These are phyloP conservation scores for Mimosa pudica DNA, from an alignment of 306 rosid genomes.

Conservation along the genomic window DNA sequence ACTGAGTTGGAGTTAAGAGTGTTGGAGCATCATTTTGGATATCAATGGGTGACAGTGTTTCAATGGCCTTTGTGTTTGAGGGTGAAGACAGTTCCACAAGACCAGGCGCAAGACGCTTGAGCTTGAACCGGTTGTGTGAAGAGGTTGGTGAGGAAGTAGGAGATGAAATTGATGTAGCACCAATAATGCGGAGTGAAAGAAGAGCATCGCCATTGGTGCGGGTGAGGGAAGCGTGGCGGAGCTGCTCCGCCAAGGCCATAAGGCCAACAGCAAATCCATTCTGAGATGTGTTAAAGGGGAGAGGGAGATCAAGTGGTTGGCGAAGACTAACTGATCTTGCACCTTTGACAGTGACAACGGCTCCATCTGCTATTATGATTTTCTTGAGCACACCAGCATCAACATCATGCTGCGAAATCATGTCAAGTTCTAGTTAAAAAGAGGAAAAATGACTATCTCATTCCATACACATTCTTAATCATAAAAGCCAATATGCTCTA, in stretches of 20 bases:
- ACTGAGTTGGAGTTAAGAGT: slow-evolving; percentile 63
- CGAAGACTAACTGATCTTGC: slow-evolving; percentile 92
- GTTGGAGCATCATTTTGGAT: slow-evolving; percentile 56
- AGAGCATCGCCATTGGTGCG: slow-evolving; percentile 47
- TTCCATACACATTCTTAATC: background rate
- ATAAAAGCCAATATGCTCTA: too few species aligned
- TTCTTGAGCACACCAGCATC: slow-evolving; percentile 97
- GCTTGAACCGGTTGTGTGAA: slow-evolving; percentile 69
- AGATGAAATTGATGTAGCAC: slow-evolving; percentile 78
- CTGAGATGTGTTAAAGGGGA: slow-evolving; percentile 64
- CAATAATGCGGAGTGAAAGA: slow-evolving; percentile 84
- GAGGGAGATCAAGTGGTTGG: slow-evolving; percentile 80
- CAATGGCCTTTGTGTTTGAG: slow-evolving; percentile 43
- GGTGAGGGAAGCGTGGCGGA: slow-evolving; percentile 61
- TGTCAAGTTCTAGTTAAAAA: slow-evolving; percentile 13
- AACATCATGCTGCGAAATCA: slow-evolving; percentile 84
- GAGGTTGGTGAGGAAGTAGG: slow-evolving; percentile 63
- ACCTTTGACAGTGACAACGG: slow-evolving; percentile 91
- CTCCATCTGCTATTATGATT: slow-evolving; percentile 93
- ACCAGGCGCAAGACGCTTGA: slow-evolving; percentile 94
- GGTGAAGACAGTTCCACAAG: slow-evolving; percentile 84
- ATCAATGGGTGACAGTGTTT: slow-evolving; percentile 47
- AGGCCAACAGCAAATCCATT: slow-evolving; percentile 81
- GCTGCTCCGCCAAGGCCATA: slow-evolving; percentile 71
- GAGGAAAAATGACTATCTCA: background rate